Base-by-base conservation (phyloP, 306 rosid genomes). In the Mimosa bimucronata region DNA sequence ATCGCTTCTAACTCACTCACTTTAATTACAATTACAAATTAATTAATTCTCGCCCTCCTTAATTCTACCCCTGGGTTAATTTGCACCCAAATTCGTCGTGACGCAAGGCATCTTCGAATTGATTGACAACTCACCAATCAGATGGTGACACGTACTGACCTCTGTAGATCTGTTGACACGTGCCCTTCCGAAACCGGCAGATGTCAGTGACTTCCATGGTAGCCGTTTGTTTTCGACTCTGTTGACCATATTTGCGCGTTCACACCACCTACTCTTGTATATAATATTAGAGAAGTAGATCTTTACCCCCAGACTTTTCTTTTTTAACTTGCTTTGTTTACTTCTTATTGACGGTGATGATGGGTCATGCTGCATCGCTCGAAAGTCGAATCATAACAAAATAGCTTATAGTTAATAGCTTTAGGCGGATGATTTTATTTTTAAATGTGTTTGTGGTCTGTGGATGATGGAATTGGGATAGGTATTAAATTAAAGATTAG, bases 201-300 rank as follows among this genome's bases (percentile, higher is more conserved):
- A n/a, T 84, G 90, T 73, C 89, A 15, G 93, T 88, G 31, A 1
- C n/a, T 12, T 28, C 23, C 38, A 2, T 7, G 2, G 52, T 78
- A 75, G 84, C 66, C 71, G 23, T n/a, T 3, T 48, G 26, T 6
- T 52, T 30, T 31, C 46, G 18, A 42, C 42, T 30, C 65, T 88
- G 83, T 91, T 86, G 90, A 85, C 90, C 73, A 15, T 7, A 1
- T 68, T 19, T 15, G 61, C 71, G 88, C 73, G 91, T 88, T 82
- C 86, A 60, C 72, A 88, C 86, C 73, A 30, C 3, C 79, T 15
- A n/a, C 14, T 26, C 46, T 12, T 61, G 64, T 48, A n/a, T n/a
- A n/a, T n/a, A n/a, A n/a, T n/a, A 34, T 6, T 34, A 6, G 1
- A 6, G 50, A 0, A 25, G 29, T 1, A 3, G 31, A 58, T 10